Evolutionary conservation across 306 rosid genomes (phyloP), one percentile per base, ranked within the genome.

Genomic region (Crataegus laevigata): DNA sequence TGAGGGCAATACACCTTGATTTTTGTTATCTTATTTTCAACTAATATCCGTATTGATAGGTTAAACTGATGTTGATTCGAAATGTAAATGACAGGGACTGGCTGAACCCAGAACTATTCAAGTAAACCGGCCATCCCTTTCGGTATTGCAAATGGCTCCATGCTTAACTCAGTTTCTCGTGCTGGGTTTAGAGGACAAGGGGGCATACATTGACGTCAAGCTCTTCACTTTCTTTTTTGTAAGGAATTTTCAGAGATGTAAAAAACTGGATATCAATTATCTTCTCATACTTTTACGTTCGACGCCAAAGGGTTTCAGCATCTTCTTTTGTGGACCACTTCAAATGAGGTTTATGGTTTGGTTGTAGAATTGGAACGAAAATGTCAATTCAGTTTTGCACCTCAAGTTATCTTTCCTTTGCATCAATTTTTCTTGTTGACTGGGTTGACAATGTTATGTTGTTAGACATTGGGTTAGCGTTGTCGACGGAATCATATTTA

Each of bases 91-190:
- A 52, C 88, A 94, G 98, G 89, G 97, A 91, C 75, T 94, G 98
- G 97, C 86, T 91, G 78, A 94, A 94, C 83, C 93, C 98, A 58
- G 92, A 85, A 78, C 89, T 91, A 70, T 91, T 94, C 84, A 91
- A 90, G 87, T 94, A 85, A 85, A 32, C 26, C 47, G 12, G 50
- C n/a, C 74, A 17, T 70, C 7, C 25, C 50, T 40, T 36, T 73
- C 43, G 58, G 55, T 66, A n/a, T 58, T 36, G 69, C 78, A 62
- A 60, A 78, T 75, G 70, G 72, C 61, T 67, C 66, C 34, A 8
- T 62, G 75, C 81, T 66, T 1, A 17, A 63, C 51, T 66, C 66
- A 79, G 65, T 68, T 69, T 69, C 75, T 58, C 65, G 24, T 32
- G 72, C 66, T 70, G 77, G 84, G 81, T 67, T 69, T 68, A 77